phyloP scores from a whole-genome alignment of 441 rosid species.

The Rhodomyrtus psidioides region DNA sequence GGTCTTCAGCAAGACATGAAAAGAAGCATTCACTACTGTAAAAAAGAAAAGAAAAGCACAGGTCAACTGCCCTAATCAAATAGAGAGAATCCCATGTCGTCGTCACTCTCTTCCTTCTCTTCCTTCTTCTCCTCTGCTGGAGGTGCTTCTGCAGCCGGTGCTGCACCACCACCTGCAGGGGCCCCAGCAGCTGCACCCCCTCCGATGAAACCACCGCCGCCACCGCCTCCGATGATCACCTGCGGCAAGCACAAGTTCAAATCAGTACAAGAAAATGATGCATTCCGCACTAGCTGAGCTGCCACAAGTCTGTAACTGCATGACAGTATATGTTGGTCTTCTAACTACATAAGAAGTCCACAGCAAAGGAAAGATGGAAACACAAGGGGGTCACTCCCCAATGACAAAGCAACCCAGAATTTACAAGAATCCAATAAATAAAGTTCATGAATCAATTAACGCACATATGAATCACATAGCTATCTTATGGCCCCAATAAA shows the following conservation, averaged over 20 bases:
- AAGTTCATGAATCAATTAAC: not conserved
- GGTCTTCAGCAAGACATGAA: not conserved
- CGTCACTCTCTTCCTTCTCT: conserved; percentile 3
- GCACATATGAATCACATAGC: not conserved
- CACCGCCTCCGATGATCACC: conserved; percentile 12
- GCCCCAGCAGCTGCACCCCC: not conserved
- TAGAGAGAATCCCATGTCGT: conserved; percentile 9
- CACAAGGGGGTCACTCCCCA: not conserved
- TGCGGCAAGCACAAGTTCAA: not conserved
- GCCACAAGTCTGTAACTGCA: not conserved
- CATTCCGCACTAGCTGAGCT: not conserved
- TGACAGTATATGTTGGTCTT: not conserved
- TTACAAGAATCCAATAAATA: not conserved
- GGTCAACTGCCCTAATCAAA: not conserved
- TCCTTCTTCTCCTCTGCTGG: conserved; percentile 10
- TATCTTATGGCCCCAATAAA: not conserved
- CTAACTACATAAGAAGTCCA: not conserved
- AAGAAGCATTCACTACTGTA: not conserved
- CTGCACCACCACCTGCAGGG: conserved; percentile 1
- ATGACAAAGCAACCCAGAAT: not conserved
- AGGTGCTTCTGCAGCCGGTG: not conserved
- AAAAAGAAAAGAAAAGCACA: not conserved
- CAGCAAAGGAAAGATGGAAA: not conserved
- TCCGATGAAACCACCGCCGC: not conserved
- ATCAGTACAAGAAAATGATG: not conserved